Base-by-base conservation (phyloP, 163 green algal species). In the Chlamydomonas reinhardtii region DNA sequence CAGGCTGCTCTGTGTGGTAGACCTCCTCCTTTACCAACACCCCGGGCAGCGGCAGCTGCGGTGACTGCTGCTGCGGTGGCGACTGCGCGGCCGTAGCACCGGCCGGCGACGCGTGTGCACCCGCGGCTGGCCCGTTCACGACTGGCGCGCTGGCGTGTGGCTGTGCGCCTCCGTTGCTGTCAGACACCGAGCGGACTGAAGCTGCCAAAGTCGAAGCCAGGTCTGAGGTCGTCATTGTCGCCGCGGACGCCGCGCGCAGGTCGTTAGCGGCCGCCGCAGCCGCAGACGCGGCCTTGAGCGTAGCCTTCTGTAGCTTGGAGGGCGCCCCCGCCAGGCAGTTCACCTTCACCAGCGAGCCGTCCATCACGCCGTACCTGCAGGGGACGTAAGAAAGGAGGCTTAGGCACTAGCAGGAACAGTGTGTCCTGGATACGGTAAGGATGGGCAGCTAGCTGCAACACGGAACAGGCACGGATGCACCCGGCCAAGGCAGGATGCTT, bases 261-360 rank as follows among this genome's bases (percentile, higher is more conserved):
- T 86, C 80, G 20, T 79, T 56, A 4, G 70, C 80, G 9, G 54
- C 80, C 24, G 70, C 56, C n/a, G 56, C 80, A 2, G 70, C 25
- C 15, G 69, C 80, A 0, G 34, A 66, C 12, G 80, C 80, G 11
- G 80, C 80, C 16, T 54, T 56, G 1, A 86, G 69, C 25, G 56
- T 79, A 22, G 80, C 69, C 27, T 80, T n/a, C 43, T 80, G 80
- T 6, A 86, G 70, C 37, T 82, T 82, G 2, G 85, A 73, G 16
- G 85, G 85, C 20, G 72, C 85, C 0, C 85, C 85, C 2, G 72
- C 62, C n/a, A 90, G 34, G 62, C 85, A 90, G 24, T 90, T 78
- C 48, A 91, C 84, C 85, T 94, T 94, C 20, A 94, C 91, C 32
- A 94, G 83, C 3, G 83, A 86, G 54, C 91, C 91, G 14, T 92